Evolutionary conservation across 2,329 filamentous ascomycete species (phyloP).

Genomic region (Neonectria faginata): DNA sequence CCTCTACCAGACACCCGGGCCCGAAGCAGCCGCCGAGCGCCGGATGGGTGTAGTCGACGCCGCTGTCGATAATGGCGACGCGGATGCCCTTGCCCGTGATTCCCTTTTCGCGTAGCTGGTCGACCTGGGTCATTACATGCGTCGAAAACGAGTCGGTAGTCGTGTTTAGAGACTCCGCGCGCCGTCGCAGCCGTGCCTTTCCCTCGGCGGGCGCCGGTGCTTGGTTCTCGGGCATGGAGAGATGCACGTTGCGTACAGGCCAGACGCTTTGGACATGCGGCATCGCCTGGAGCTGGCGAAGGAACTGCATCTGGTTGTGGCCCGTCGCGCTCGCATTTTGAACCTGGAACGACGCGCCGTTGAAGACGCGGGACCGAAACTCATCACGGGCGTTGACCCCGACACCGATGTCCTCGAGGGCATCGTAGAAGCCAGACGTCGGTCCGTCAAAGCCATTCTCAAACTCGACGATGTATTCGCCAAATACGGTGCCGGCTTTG

Average conservation of each 20-base stretch:
- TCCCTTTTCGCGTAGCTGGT: conserved; percentile 59
- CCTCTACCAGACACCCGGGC: conserved; percentile 64
- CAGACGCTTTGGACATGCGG: not conserved
- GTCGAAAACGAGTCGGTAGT: conserved; percentile 40
- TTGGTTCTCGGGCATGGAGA: not conserved
- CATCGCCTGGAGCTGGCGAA: not conserved
- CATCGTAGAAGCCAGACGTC: not conserved
- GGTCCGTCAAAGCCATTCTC: not conserved
- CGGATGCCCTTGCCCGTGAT: conserved; percentile 61
- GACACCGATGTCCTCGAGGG: conserved; percentile 6
- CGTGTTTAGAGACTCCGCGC: not conserved
- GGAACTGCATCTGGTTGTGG: not conserved
- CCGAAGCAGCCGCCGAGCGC: conserved; percentile 72
- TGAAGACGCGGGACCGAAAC: conserved; percentile 12
- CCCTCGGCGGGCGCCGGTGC: not conserved
- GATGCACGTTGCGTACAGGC: not conserved
- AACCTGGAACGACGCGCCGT: conserved; percentile 13
- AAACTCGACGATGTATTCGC: conserved; percentile 12
- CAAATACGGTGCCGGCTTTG: not conserved
- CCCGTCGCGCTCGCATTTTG: not conserved
- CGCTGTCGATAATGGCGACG: conserved; percentile 63
- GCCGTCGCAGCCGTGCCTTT: not conserved
- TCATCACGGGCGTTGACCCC: not conserved
- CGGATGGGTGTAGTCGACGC: conserved; percentile 70
- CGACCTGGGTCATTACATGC: conserved; percentile 64